Base-by-base conservation (phyloP, 441 rosid genomes). In the Jatropha multifida region DNA sequence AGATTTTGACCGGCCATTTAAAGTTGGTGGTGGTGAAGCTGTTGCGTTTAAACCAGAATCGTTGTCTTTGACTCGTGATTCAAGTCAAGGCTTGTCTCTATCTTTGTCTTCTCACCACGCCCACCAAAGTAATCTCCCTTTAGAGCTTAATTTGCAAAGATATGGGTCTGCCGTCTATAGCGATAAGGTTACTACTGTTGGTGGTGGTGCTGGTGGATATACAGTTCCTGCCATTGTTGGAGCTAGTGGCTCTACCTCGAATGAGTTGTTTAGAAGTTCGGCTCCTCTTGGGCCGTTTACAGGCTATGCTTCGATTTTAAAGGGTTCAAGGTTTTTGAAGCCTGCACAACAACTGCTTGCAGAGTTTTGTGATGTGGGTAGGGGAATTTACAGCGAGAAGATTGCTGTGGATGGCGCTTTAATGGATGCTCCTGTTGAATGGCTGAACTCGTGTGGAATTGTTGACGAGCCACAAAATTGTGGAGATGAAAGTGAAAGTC, bases 261-360 rank as follows among this genome's bases (percentile, higher is more conserved):
- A 77, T 67, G 95, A 86, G 75, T 84, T 71, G n/a, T 80, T 81
- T 52, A 81, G 87, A 78, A 75, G 80, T 81, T 77, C 81, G 51
- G 85, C 56, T 14, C 92, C 87, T 61, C 82, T 89, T 2, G 93
- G 95, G 1, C 94, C 97, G 0, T 95, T 91, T 73, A 90, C 96
- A 1, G 99, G 97, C 1, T 92, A 95, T 69, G 90, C 96, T 70
- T 90, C 94, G 69, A 83, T 95, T 70, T 78, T 95, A 69, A 88
- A 87, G 70, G 94, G 89, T 56, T 93, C 99, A 5, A 91, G 89
- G 72, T 95, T 93, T 76, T 76, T 95, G 84, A 93, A 82, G 83
- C 98, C 98, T 5, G 92, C 99, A 0, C 97, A 93, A 65, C 87
- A 85, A 78, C 82, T 93, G 58, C 88, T 95, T 41, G 97, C 91